These are phyloP conservation scores for Trichophyton equinum DNA, from an alignment of 2,329 filamentous ascomycete genomes.

Conservation along the genomic window DNA sequence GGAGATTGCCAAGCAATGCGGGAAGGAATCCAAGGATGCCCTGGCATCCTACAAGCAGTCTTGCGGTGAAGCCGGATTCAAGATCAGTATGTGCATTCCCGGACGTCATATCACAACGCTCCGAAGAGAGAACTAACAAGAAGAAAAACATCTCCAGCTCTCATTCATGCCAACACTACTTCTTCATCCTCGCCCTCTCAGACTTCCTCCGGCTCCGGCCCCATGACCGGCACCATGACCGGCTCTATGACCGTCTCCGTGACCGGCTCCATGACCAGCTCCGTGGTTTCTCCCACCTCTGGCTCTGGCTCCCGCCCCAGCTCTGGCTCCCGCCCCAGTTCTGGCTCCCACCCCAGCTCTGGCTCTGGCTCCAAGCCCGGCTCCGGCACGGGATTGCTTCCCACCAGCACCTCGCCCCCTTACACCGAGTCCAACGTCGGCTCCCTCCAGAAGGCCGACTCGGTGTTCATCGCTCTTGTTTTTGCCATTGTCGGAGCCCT, in stretches of 20 bases:
- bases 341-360: background rate
- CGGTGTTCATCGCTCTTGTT: conserved; percentile 27
- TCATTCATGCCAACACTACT: background rate
- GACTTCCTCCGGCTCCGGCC: conserved; percentile 7
- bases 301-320: conserved; percentile 13
- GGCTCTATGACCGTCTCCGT: conserved; percentile 6
- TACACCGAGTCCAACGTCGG: conserved; percentile 17
- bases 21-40: conserved; percentile 21
- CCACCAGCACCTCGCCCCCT: background rate
- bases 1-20: conserved; percentile 27
- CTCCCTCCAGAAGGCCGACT: conserved; percentile 24
- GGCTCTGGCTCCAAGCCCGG: background rate
- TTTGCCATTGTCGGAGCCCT: conserved; percentile 32
- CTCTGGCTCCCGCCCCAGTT: conserved; percentile 9
- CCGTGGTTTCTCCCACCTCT: conserved; percentile 17
- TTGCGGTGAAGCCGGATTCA: conserved; percentile 29
- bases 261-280: conserved; percentile 14
- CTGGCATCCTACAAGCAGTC: conserved; percentile 29
- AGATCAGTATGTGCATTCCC: conserved; percentile 27
- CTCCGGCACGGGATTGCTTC: background rate
- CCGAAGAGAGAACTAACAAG: background rate
- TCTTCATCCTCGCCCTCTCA: background rate
- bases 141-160: background rate
- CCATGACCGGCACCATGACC: conserved; percentile 17
- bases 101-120: background rate